Base-by-base conservation (phyloP, 331 rosid species). In the Malus hybrid region DNA sequence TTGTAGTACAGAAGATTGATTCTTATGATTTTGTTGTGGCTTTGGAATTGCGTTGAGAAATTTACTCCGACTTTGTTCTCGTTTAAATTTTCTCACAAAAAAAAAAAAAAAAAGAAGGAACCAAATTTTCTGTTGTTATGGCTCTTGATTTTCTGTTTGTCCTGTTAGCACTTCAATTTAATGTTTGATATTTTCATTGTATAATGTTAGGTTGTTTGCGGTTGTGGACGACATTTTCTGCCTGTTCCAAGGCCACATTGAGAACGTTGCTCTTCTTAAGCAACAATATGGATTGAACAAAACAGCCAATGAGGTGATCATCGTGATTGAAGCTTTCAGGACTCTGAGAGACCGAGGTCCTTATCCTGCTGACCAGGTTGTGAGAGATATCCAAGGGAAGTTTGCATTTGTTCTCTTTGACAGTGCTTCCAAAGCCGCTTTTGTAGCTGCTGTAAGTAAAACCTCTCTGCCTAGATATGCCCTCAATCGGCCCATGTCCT, bases 201-300 rank as follows among this genome's bases (percentile, higher is more conserved):
- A 22, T 70, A 24, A 78, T 79, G 67, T 34, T 75, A 92, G 99
- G 87, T 82, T 92, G 77, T 95, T 95, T 77, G 97, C 93, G 20
- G 99, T 92, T 56, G 99, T 95, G 96, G 97, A 95, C 69, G 98
- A 92, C 81, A 89, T 95, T 76, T 95, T 95, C 93, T 95, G 99
- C 90, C 72, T 95, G 86, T 95, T 95, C 83, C 89, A 89, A 86
- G 99, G 99, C 78, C 97, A 95, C 83, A 83, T 92, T 78, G 90
- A 87, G 70, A 95, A 95, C 70, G 85, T 95, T 34, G 96, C 96
- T 24, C 74, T 75, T 75, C 98, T 95, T 16, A 95, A 95, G 87
- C 98, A 95, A 81, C 99, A 95, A 72, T 95, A 95, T 81, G 99
- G 99, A 57, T 75, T 95, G 93, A 89, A 84, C 67, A 95, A 92